Base-by-base conservation (phyloP, 192 early-diverging fungal genomes). In the Geranomyces michiganensis region DNA sequence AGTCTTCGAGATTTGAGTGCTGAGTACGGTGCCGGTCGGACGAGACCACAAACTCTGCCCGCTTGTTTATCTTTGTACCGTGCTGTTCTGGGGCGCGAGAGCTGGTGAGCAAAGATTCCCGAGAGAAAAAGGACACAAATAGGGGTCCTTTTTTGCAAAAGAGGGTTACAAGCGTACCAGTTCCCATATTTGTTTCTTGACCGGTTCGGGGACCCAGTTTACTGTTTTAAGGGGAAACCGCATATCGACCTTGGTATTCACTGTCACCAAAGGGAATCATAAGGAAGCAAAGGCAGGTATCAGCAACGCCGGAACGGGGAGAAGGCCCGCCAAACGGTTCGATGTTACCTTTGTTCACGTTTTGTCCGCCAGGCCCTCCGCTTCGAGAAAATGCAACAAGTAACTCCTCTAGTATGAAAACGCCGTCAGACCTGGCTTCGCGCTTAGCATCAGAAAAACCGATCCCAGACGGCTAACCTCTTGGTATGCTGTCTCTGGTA, bases 281-380 rank as follows among this genome's bases (percentile, higher is more conserved):
- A n/a, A n/a, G n/a, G n/a, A n/a, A n/a, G n/a, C n/a, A n/a, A n/a
- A n/a, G n/a, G n/a, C n/a, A n/a, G n/a, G n/a, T n/a, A n/a, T n/a
- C 36, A 41, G 36, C 36, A 41, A 41, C 5, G 36, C 3, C 36
- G 10, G 36, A 41, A 10, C 5, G 36, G 36, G 36, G 10, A 41
- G 36, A 41, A 10, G 10, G 5, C 36, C 3, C 36, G 36, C 5
- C 36, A 10, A 10, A 10, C 36, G 10, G 36, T 41, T 41, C 36
- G 36, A 3, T 48, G 47, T 78, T 41, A 88, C 90, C 85, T 86
- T 96, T 96, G 84, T 96, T 96, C 32, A 96, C 94, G 73, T 96
- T 94, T 71, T 96, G 93, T 22, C 94, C 94, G 27, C 94, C 94
- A 13, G 94, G 92, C 5, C 93, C 94, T 73, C 92, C 86, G 73